Evolutionary conservation across 2,329 filamentous ascomycete species (phyloP).

Genomic region (Plectosphaerella cucumerina): DNA sequence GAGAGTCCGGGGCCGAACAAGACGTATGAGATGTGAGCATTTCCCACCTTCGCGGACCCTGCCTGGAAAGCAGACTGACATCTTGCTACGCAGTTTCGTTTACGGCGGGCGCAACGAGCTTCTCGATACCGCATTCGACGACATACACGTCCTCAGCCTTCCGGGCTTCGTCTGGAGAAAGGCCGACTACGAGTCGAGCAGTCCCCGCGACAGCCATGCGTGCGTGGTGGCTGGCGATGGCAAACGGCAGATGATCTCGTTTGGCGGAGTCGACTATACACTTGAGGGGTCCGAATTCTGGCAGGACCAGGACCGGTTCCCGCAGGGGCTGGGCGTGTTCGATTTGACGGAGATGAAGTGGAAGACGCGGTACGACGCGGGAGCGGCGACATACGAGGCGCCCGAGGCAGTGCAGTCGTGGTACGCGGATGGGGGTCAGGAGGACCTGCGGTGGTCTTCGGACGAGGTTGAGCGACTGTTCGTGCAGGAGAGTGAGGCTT

Average conservation of each 20-base stretch:
- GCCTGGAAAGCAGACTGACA: neutral
- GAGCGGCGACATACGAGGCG: conserved; percentile 26
- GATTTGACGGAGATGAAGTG: conserved; percentile 33
- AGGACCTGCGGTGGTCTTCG: neutral
- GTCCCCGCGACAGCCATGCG: conserved; percentile 22
- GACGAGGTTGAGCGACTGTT: neutral
- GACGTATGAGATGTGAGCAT: conserved; percentile 29
- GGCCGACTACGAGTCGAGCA: conserved; percentile 14
- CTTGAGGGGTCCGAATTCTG: conserved; percentile 14
- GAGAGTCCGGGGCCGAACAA: conserved; percentile 23
- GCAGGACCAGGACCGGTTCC: conserved; percentile 26
- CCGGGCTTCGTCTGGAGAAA: conserved; percentile 32
- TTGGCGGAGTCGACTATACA: conserved; percentile 28
- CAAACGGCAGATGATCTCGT: conserved; percentile 31
- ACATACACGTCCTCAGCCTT: conserved; percentile 30
- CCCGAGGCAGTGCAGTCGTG: conserved; percentile 25
- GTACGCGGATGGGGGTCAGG: conserved; percentile 20
- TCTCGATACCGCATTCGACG: conserved; percentile 15
- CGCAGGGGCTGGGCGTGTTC: conserved; percentile 31
- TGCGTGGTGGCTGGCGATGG: conserved; percentile 32
- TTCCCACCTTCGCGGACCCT: neutral
- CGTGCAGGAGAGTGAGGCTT: neutral
- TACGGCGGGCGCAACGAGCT: conserved; percentile 26
- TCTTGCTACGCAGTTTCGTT: conserved; percentile 18
- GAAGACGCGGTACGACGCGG: conserved; percentile 26